Evolutionary conservation across 2,329 filamentous ascomycete genomes (phyloP), one percentile per base, ranked within the genome.

Genomic region (Fusarium heterosporum): DNA sequence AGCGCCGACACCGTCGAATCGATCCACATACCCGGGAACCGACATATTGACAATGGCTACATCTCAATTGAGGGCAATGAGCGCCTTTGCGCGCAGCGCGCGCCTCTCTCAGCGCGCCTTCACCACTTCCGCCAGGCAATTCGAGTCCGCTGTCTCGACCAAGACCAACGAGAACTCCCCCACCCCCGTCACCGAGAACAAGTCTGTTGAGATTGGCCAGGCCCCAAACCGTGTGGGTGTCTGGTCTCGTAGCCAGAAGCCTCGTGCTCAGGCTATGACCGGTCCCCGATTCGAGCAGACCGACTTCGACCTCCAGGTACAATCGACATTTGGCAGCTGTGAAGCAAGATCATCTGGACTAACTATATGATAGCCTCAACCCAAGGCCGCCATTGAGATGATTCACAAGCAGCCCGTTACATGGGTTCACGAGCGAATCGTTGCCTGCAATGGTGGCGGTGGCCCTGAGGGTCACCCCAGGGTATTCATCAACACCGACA

Each of bases 401-500:
- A 94, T 98, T 75, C 96, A 99, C 85, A 90, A 94, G 84, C 91
- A 97, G 80, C 95, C 94, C 19, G 96, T 99, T 34, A 87, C 88
- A 78, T 99, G 96, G 95, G 92, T 90, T 61, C 90, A 97, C 77
- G 87, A 92, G 67, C 87, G 89, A 64, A 80, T 92, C 47, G 95
- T 96, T 50, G 89, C 89, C 42, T 99, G 96, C 78, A 94, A 98
- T 75, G 96, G 96, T 59, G 96, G 95, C 60, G 94, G 94, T 71
- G 96, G 95, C 43, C 90, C 94, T 30, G 83, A 92, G 55, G 96
- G 96, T 41, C 96, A 99, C 79, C 96, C 96, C 48, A 88, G 88
- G 75, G 91, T 99, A 81, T 99, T 93, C 79, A 99, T 99, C 87
- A 99, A 99, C 82, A 90, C 92, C 70, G 96, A 99, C 82, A 98